Conservation (phyloP, 768 basidiomycete species). For the Pisolithus sp. region DNA sequence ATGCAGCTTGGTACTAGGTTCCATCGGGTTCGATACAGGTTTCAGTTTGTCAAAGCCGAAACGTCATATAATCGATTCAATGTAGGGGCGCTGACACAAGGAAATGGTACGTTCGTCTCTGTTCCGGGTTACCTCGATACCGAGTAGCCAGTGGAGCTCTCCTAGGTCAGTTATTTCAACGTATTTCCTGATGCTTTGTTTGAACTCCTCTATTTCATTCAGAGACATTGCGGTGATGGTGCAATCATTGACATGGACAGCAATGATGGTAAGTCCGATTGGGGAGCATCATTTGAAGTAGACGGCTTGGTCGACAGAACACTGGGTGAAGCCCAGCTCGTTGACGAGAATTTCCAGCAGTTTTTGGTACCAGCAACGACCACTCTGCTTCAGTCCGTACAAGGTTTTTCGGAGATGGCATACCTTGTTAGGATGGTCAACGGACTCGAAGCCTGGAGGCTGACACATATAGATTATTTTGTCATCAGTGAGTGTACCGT, state of each 20-base stretch:
- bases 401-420: slow-evolving; percentile 16
- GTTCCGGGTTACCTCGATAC: slow-evolving; percentile 5
- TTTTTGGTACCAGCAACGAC: slow-evolving; percentile 15
- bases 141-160: slow-evolving; percentile 3
- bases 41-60: slow-evolving; percentile 24
- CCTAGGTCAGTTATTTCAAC: neutral
- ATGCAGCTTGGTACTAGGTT: slow-evolving; percentile 19
- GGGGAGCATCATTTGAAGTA: slow-evolving; percentile 11
- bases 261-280: neutral
- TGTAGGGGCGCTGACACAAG: slow-evolving; percentile 16
- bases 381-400: slow-evolving; percentile 20
- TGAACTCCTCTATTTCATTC: neutral
- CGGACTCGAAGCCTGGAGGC: slow-evolving; percentile 16
- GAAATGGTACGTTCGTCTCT: neutral
- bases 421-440: slow-evolving; percentile 5
- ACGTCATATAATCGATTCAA: slow-evolving; percentile 22
- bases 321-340: slow-evolving; percentile 4
- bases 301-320: slow-evolving; percentile 18
- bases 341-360: neutral
- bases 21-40: slow-evolving; percentile 27
- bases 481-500: slow-evolving; percentile 27
- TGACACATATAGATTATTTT: slow-evolving; percentile 38
- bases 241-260: slow-evolving; percentile 12
- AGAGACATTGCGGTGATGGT: slow-evolving; percentile 5
- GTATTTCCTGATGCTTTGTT: neutral